These are phyloP conservation scores for Agrostemma githago DNA, from an alignment of 148 eudicot genomes.

Conservation along the genomic window DNA sequence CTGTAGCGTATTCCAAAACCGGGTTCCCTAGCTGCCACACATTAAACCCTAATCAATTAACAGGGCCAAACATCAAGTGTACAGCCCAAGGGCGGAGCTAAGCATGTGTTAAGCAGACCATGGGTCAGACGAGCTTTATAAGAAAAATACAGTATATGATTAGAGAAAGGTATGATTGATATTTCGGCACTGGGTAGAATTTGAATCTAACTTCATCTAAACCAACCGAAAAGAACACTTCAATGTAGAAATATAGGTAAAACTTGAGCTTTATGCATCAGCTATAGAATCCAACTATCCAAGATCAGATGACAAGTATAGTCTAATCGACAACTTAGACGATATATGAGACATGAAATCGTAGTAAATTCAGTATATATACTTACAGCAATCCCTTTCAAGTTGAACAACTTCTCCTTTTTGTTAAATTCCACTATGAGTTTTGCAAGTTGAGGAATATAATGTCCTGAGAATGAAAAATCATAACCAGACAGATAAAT, in stretches of 20 bases:
- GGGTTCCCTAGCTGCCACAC: conserved; percentile 81
- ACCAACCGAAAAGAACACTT: not conserved
- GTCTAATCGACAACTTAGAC: not conserved
- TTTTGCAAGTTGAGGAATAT: conserved; percentile 89
- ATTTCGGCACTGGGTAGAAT: too few relatives aligned
- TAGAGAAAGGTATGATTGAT: too few relatives aligned
- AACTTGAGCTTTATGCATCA: not conserved
- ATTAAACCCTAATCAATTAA: conserved; percentile 1
- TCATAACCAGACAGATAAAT: not conserved
- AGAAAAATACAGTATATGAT: too few relatives aligned
- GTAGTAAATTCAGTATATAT: not conserved
- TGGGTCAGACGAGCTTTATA: too few relatives aligned
- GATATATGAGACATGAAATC: conserved; percentile 1
- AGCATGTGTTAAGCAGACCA: too few relatives aligned
- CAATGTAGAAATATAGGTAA: not conserved
- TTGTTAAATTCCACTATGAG: conserved; percentile 67
- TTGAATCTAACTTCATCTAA: not conserved
- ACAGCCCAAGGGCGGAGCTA: too few relatives aligned
- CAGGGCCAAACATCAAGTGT: too few relatives aligned
- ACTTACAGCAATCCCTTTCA: conserved; percentile 95
- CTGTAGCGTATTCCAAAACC: conserved; percentile 76
- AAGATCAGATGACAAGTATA: not conserved
- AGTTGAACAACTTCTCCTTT: conserved; percentile 56
- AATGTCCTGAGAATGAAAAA: conserved; percentile 57
- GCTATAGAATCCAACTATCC: not conserved